Percentiles rank a stretch among this genome's conserved stretches.
Conservation (phyloP, 1,139 yeast species). For the Yamadazyma pseudoaaseri region DNA sequence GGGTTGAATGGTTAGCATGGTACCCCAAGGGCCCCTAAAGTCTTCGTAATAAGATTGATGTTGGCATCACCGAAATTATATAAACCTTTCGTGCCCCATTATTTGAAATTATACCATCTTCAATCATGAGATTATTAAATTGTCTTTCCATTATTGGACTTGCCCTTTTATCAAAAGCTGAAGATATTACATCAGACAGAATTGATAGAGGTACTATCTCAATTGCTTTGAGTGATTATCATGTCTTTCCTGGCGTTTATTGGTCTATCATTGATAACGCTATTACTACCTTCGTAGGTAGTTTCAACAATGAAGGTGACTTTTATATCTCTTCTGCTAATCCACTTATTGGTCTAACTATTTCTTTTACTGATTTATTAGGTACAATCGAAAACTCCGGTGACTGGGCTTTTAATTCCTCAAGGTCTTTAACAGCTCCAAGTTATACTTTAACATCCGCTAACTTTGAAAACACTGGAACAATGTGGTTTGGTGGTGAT, state of each 20-base stretch:
- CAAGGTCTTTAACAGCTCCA: constrained; percentile 18
- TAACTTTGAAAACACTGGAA: constrained; percentile 27
- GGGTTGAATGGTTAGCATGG: too few species aligned
- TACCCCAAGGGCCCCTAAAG: too few species aligned
- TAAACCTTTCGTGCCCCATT: too few species aligned
- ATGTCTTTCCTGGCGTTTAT: constrained; percentile 20
- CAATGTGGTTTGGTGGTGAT: constrained; percentile 26
- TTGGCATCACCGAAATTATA: too few species aligned
- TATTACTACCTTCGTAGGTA: constrained; percentile 22
- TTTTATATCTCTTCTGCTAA: constrained; percentile 19
- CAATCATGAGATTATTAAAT: background rate
- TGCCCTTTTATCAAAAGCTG: constrained; percentile 3
- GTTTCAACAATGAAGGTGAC: constrained; percentile 22
- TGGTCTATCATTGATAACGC: constrained; percentile 33
- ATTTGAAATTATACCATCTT: background rate
- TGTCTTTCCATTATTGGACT: background rate
- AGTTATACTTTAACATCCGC: constrained; percentile 19
- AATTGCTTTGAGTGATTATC: constrained; percentile 7
- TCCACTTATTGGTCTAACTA: constrained; percentile 12
- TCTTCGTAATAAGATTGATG: too few species aligned
- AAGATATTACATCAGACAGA: constrained; percentile 8
- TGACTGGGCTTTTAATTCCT: constrained; percentile 22
- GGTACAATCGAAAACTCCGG: constrained; percentile 23
- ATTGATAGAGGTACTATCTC: constrained; percentile 9
- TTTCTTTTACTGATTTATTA: constrained; percentile 9